These are phyloP conservation scores for Ascochyta rabiei DNA, from an alignment of 2,329 filamentous ascomycete genomes.

Conservation along the genomic window DNA sequence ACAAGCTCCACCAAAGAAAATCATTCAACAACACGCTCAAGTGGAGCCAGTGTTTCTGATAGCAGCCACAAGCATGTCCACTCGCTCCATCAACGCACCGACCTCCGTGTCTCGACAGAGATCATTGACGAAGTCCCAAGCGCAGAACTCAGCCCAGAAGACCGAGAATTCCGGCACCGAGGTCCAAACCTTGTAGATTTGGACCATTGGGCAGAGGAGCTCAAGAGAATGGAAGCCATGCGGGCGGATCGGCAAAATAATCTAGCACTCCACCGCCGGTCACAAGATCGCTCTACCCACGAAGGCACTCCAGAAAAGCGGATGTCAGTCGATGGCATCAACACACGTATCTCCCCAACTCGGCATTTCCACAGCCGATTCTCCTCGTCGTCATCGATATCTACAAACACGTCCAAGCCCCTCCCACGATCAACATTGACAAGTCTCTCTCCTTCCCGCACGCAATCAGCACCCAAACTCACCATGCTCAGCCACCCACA, in stretches of 20 bases:
- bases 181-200: constrained; percentile 9
- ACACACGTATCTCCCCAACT: not conserved
- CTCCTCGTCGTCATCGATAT: not conserved
- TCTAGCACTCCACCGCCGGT: not conserved
- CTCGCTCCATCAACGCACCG: not conserved
- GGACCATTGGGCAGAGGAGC: constrained; percentile 11
- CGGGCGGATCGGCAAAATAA: not conserved
- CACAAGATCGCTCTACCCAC: not conserved
- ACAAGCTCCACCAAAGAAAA: not conserved
- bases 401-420: not conserved
- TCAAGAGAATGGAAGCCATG: constrained; percentile 13
- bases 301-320: not conserved
- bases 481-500: constrained; percentile 3
- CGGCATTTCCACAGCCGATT: not conserved
- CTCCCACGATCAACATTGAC: not conserved
- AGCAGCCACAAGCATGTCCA: not conserved
- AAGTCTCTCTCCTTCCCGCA: not conserved
- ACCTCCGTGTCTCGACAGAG: not conserved
- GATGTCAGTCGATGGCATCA: not conserved
- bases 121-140: not conserved
- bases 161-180: constrained; percentile 10
- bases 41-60: not conserved
- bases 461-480: not conserved
- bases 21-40: not conserved
- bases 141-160: constrained; percentile 11